phyloP scores from a whole-genome alignment of 176 grass and related monocot genomes.

The Puccinellia tenuiflora region DNA sequence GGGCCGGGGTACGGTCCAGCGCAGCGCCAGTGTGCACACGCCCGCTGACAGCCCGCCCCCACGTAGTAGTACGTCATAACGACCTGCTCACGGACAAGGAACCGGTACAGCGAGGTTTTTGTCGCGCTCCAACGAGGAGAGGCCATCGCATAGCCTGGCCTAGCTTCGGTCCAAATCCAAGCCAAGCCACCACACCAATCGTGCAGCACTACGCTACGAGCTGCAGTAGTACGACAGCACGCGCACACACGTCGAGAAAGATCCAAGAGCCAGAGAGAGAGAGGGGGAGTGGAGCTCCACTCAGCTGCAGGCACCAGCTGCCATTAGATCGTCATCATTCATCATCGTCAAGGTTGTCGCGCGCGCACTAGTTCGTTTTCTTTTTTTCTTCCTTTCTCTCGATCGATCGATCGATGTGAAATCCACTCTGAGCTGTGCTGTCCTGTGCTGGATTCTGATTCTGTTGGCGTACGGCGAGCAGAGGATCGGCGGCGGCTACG shows the following conservation, averaged over 20 bases:
- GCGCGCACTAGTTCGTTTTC: neutral
- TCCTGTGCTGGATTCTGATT: neutral
- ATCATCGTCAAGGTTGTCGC: neutral
- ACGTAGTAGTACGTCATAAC: neutral
- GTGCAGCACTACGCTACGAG: neutral
- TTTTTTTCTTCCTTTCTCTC: neutral
- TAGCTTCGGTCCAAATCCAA: neutral
- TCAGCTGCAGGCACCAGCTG: neutral
- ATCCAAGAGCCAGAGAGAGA: neutral
- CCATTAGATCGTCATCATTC: neutral
- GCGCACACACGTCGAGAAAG: neutral
- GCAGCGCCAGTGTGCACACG: neutral
- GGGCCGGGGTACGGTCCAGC: neutral
- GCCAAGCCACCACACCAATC: neutral
- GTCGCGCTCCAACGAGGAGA: neutral
- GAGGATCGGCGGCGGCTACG: neutral
- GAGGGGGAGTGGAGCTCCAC: neutral
- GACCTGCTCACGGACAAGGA: neutral
- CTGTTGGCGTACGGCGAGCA: constrained; percentile 15
- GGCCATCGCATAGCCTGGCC: neutral
- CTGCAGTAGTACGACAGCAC: too few relatives aligned
- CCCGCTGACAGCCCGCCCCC: neutral
- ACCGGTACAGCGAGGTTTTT: neutral
- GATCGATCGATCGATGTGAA: neutral
- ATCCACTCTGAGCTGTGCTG: neutral